Base-by-base conservation (phyloP, 2,329 filamentous ascomycete species). In the Fusarium scirpi region DNA sequence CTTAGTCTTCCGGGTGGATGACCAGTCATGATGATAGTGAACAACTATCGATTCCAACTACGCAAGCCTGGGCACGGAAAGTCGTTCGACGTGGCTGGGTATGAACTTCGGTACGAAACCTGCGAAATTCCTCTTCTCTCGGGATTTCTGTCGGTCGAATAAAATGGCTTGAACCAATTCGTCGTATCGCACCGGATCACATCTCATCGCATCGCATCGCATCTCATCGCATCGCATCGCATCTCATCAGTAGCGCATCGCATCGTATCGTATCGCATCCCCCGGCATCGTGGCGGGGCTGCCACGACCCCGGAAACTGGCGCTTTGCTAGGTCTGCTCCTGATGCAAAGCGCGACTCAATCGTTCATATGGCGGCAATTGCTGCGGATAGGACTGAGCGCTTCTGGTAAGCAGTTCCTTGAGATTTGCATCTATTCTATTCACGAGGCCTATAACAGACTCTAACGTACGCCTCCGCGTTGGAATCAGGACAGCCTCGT, bases 221-320 rank as follows among this genome's bases (percentile, higher is more conserved):
- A 71, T 72, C 69, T 65, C 41, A 74, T 74, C 70, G 64, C 41
- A 74, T 74, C 71, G 48, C 57, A 74, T 74, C 71, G 48, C 57
- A 73, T 73, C 69, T 44, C 63, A 71, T 72, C 69, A 29, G 27
- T 29, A 29, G 27, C 70, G 65, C 44, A 74, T 74, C 71, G 51
- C 57, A 73, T 73, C 69, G 48, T 59, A 72, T 72, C 71, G 52
- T 54, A 74, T 74, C 70, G 60, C 65, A 74, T 75, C 69, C 56
- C 63, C 61, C 57, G 66, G 57, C 51, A 73, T 67, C 62, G 58
- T 67, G 52, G 65, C 54, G 62, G 56, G 56, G 54, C 29, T 60
- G 51, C 51, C 51, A 61, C 68, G 49, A 59, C 67, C 58, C 60
- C 52, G 48, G 70, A 49, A 63, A 58, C 67, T 63, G 59, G 53